Conservation (phyloP, 495 filamentous ascomycete species). For the Hyaloscypha finlandica region DNA sequence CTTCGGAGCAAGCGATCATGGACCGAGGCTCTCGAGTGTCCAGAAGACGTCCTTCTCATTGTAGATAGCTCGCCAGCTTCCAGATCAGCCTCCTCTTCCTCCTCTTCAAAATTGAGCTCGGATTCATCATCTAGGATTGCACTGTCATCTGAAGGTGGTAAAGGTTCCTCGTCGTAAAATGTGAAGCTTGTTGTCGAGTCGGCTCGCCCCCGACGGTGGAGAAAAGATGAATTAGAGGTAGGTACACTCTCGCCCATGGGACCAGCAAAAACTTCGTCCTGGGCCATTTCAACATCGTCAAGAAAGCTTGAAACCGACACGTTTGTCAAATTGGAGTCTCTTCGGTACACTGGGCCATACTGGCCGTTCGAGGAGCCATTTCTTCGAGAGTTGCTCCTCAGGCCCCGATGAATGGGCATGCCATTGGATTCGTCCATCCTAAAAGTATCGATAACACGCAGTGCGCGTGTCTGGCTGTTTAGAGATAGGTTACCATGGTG, state of each 20-base stretch:
- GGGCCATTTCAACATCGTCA: slow-evolving; percentile 98
- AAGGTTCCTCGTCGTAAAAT: slow-evolving; percentile 59
- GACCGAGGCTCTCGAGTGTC: slow-evolving; percentile 52
- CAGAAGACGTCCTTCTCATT: slow-evolving; percentile 56
- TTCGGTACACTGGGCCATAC: slow-evolving; percentile 40
- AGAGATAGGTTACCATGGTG: not conserved
- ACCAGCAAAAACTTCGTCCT: slow-evolving; percentile 93
- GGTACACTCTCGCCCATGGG: slow-evolving; percentile 95
- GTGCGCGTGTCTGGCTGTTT: slow-evolving; percentile 1
- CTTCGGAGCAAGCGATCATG: slow-evolving; percentile 72
- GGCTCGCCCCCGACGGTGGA: slow-evolving; percentile 73
- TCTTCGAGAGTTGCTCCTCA: slow-evolving; percentile 30
- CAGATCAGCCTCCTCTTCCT: slow-evolving; percentile 38
- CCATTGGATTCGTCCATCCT: slow-evolving; percentile 26
- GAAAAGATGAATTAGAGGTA: slow-evolving; percentile 84
- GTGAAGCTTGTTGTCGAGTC: slow-evolving; percentile 88
- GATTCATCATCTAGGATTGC: slow-evolving; percentile 32
- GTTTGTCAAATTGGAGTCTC: slow-evolving; percentile 75
- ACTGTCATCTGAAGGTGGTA: slow-evolving; percentile 29
- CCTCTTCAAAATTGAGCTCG: slow-evolving; percentile 22
- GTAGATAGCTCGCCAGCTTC: slow-evolving; percentile 42
- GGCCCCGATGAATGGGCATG: slow-evolving; percentile 23
- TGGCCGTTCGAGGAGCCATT: slow-evolving; percentile 22
- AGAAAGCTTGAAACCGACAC: slow-evolving; percentile 65
- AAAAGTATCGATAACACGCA: slow-evolving; percentile 7